A percentile compares a stretch with the other conserved stretches of the same genome.
Conservation (phyloP, 1,284 basidiomycete genomes). For the Phellinidium pouzarii region DNA sequence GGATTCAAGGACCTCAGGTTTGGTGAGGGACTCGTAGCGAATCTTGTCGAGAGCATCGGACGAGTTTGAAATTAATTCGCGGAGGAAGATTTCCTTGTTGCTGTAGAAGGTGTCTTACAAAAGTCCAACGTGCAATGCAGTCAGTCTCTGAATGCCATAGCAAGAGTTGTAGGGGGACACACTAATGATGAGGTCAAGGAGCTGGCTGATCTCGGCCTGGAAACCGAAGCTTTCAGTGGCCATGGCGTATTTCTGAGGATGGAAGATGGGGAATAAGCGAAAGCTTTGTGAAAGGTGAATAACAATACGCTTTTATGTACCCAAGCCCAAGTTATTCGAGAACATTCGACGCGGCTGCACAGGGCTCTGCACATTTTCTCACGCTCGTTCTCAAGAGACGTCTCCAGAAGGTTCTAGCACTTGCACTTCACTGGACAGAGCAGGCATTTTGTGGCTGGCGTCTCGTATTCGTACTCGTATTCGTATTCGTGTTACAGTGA, state of each 20-base stretch:
- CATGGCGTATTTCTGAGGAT: constrained; percentile 39
- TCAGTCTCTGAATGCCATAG: too few species aligned
- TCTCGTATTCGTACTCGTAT: too few species aligned
- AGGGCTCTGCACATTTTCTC: too few species aligned
- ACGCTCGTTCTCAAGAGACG: not conserved
- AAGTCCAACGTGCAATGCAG: constrained; percentile 17
- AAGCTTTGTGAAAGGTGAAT: not conserved
- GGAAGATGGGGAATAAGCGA: constrained; percentile 7
- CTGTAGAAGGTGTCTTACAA: constrained; percentile 90
- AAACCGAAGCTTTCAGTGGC: constrained; percentile 82
- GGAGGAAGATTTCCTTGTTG: constrained; percentile 98
- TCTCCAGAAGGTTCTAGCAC: constrained; percentile 9
- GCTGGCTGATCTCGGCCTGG: constrained; percentile 96
- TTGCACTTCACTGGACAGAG: not conserved
- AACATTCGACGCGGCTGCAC: constrained; percentile 13
- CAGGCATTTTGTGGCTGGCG: not conserved
- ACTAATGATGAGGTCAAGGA: constrained; percentile 91
- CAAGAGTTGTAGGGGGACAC: constrained; percentile 27
- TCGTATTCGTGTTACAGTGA: too few species aligned
- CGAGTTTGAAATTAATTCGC: constrained; percentile 88
- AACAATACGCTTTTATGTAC: not conserved
- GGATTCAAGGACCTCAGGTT: constrained; percentile 79
- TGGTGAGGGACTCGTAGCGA: constrained; percentile 89
- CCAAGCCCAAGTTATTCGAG: constrained; percentile 6
- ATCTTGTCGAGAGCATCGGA: constrained; percentile 98